Conservation (phyloP, 495 filamentous ascomycete species). For the Astrothelium subdiscretum region DNA sequence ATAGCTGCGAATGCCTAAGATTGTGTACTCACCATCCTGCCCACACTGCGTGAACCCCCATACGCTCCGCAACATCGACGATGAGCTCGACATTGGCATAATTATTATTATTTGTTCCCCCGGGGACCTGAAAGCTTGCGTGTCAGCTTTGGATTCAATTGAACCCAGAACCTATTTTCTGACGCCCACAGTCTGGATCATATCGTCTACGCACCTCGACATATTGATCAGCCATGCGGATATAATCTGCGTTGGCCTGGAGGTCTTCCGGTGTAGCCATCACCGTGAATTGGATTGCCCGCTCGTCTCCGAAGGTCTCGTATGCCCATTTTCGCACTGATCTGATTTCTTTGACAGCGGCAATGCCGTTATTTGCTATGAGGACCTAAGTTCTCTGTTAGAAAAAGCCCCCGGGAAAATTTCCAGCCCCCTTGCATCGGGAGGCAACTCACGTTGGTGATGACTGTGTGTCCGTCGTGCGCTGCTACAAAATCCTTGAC, state of each 20-base stretch:
- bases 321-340: slow-evolving; percentile 99
- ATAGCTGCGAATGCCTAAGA: not conserved
- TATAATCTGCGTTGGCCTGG: slow-evolving; percentile 95
- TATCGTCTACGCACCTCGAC: slow-evolving; percentile 56
- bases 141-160: not conserved
- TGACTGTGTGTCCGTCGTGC: slow-evolving; percentile 91
- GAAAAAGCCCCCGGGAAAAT: not conserved
- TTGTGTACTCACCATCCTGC: slow-evolving; percentile 70
- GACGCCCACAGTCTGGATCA: not conserved
- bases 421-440: not conserved
- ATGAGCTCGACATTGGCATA: slow-evolving; percentile 99
- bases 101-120: slow-evolving; percentile 99
- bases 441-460: slow-evolving; percentile 66
- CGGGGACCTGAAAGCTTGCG: slow-evolving; percentile 49
- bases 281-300: slow-evolving; percentile 96
- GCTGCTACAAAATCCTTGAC: slow-evolving; percentile 91
- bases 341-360: slow-evolving; percentile 96
- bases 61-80: slow-evolving; percentile 97
- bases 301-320: slow-evolving; percentile 96
- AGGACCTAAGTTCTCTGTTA: slow-evolving; percentile 53
- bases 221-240: slow-evolving; percentile 98
- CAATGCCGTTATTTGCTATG: slow-evolving; percentile 99
- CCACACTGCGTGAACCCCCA: slow-evolving; percentile 97
- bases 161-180: not conserved
- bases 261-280: slow-evolving; percentile 99